phyloP scores from a whole-genome alignment of 768 basidiomycete species.

The Pisolithus sp. region DNA sequence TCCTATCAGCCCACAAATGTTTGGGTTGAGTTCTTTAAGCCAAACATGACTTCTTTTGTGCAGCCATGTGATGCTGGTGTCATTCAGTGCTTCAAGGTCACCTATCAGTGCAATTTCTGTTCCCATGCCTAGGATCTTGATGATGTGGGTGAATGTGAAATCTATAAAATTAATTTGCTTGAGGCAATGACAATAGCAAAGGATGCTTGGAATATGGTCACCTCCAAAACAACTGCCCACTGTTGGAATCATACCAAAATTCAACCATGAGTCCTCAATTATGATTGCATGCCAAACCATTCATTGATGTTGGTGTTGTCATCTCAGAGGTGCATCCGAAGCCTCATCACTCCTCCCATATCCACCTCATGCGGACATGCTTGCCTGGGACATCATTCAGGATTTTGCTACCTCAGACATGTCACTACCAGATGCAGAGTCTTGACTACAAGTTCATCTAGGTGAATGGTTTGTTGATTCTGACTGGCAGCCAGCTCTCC shows the following conservation, averaged over 20 bases:
- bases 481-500: conserved; percentile 4
- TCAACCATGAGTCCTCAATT: background rate
- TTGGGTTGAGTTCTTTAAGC: conserved; percentile 4
- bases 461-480: conserved; percentile 2
- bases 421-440: conserved; percentile 11
- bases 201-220: conserved; percentile 27
- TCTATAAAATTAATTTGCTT: conserved; percentile 33
- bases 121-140: conserved; percentile 23
- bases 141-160: conserved; percentile 24
- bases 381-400: conserved; percentile 5
- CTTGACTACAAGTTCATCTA: conserved; percentile 4
- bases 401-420: conserved; percentile 11
- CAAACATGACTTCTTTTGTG: conserved; percentile 33
- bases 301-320: background rate
- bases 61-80: conserved; percentile 23
- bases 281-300: background rate
- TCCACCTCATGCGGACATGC: background rate
- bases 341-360: background rate
- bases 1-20: conserved; percentile 3
- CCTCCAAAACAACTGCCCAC: conserved; percentile 25
- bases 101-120: conserved; percentile 25
- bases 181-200: conserved; percentile 29
- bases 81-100: conserved; percentile 31
- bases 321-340: background rate
- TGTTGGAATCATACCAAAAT: conserved; percentile 34